Conservation (phyloP, 192 early-diverging fungal species). For the Coemansia sp. region DNA sequence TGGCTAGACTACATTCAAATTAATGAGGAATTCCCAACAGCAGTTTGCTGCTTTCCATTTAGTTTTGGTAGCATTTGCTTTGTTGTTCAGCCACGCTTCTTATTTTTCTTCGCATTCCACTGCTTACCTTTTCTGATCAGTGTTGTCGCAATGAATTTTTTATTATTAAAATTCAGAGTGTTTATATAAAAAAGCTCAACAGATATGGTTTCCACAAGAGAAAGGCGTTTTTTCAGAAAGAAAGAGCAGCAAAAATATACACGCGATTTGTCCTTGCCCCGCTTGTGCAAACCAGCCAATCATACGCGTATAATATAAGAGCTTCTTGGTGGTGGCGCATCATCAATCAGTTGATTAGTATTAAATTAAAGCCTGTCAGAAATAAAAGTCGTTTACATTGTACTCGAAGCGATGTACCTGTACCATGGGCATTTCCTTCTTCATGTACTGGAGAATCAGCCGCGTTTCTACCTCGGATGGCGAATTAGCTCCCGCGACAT, state of each 20-base stretch:
- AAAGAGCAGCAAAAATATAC: no score
- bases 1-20: neutral
- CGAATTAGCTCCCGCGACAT: constrained; percentile 36
- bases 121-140: neutral
- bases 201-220: neutral
- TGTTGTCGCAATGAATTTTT: neutral
- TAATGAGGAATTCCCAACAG: no score
- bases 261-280: no score
- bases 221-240: neutral
- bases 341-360: no score
- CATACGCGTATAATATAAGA: neutral
- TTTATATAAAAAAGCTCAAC: neutral
- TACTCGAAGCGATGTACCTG: constrained; percentile 51
- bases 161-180: neutral
- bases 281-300: neutral
- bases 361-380: no score
- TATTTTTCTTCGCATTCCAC: neutral
- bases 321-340: no score
- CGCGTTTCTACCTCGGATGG: constrained; percentile 49
- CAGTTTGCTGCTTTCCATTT: no score
- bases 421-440: constrained; percentile 46
- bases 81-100: no score
- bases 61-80: no score
- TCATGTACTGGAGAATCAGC: constrained; percentile 48
- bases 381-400: constrained; percentile 36